These are phyloP conservation scores for Thielaviopsis punctulata DNA, from an alignment of 2,329 filamentous ascomycete genomes.

Conservation along the genomic window DNA sequence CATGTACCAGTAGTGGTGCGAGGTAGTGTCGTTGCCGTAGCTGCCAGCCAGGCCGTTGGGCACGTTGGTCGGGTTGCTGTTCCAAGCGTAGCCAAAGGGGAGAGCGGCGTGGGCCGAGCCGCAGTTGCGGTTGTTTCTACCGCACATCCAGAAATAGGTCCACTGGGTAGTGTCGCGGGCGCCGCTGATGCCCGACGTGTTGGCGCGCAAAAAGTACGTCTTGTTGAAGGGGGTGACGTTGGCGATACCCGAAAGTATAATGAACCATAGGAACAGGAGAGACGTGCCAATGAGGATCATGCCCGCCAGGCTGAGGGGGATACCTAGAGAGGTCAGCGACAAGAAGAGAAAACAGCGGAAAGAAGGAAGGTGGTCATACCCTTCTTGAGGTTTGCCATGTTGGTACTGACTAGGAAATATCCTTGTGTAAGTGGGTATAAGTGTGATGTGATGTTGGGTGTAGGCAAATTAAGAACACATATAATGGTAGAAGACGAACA, in stretches of 20 bases:
- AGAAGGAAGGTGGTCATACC: background rate
- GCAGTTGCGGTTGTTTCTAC: slow-evolving; percentile 46
- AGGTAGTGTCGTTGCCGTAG: slow-evolving; percentile 38
- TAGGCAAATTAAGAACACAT: background rate
- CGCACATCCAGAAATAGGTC: slow-evolving; percentile 82
- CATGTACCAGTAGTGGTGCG: slow-evolving; percentile 54
- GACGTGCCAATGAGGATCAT: slow-evolving; percentile 33
- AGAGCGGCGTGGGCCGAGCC: slow-evolving; percentile 42
- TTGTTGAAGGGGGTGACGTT: slow-evolving; percentile 41
- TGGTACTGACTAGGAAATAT: no score
- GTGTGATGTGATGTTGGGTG: background rate
- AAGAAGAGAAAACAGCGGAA: background rate
- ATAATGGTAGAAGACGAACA: background rate
- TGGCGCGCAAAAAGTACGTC: slow-evolving; percentile 73
- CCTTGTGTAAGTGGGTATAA: background rate
- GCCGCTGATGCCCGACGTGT: slow-evolving; percentile 54
- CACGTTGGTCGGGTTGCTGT: slow-evolving; percentile 26
- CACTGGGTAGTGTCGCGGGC: slow-evolving; percentile 57
- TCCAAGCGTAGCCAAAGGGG: slow-evolving; percentile 56
- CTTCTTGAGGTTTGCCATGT: background rate
- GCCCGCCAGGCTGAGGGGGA: slow-evolving; percentile 9
- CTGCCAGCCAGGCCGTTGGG: slow-evolving; percentile 30
- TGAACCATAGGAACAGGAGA: slow-evolving; percentile 38
- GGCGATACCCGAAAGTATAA: slow-evolving; percentile 39
- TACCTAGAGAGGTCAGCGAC: background rate